Conservation (phyloP, 306 rosid genomes). For the Senna siamea region DNA sequence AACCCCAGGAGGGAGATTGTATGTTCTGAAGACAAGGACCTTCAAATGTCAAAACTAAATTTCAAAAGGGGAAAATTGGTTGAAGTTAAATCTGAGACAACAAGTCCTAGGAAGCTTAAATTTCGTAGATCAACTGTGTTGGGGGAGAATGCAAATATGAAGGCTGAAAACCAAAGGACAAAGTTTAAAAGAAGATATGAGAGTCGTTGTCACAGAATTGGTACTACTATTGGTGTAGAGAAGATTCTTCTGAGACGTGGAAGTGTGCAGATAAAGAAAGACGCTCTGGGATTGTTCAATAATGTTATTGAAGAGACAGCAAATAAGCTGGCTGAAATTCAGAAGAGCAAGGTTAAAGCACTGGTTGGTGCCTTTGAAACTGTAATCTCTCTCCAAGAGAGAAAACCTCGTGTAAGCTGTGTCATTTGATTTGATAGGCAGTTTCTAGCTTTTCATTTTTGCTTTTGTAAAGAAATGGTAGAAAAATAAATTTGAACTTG, state of each 20-base stretch:
- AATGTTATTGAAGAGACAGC: conserved; percentile 94
- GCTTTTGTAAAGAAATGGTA: conserved; percentile 38
- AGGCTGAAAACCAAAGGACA: conserved; percentile 42
- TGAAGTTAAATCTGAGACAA: conserved; percentile 50
- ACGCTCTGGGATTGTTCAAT: conserved; percentile 75
- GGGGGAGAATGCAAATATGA: conserved; percentile 46
- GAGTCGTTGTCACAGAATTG: conserved; percentile 33
- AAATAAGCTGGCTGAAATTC: conserved; percentile 72
- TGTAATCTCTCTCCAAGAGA: conserved; percentile 92
- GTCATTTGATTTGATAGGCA: conserved; percentile 42
- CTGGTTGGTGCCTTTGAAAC: conserved; percentile 98
- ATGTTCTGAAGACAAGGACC: too few relatives aligned
- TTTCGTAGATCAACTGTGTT: conserved; percentile 62
- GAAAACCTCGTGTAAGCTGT: conserved; percentile 56
- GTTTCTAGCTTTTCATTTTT: conserved; percentile 8
- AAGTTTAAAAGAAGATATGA: conserved; percentile 56
- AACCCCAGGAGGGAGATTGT: background rate
- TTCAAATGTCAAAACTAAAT: conserved; percentile 47
- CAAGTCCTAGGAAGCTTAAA: conserved; percentile 68
- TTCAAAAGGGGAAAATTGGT: conserved; percentile 74
- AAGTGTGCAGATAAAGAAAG: conserved; percentile 71
- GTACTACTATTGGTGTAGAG: conserved; percentile 40
- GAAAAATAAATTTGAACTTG: conserved; percentile 54
- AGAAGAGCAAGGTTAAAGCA: conserved; percentile 96
- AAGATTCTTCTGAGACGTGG: conserved; percentile 79